Evolutionary conservation across 2,329 filamentous ascomycete species (phyloP).

Genomic region (Neofusicoccum sp.): DNA sequence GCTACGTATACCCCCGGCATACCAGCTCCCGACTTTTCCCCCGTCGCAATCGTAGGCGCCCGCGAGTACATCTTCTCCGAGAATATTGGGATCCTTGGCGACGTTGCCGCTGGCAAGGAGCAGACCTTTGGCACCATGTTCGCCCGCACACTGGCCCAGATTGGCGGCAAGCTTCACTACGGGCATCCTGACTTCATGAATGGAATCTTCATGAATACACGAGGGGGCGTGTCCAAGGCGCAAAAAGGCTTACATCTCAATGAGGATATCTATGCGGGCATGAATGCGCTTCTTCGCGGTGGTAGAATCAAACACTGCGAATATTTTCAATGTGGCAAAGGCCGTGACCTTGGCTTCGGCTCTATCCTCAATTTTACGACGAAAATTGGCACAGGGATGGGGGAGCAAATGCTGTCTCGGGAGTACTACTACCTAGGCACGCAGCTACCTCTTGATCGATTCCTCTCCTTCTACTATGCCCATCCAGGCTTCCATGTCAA

Average conservation of each 20-base stretch:
- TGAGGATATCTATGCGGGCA: constrained; percentile 99
- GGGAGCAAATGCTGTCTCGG: constrained; percentile 95
- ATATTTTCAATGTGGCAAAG: constrained; percentile 99
- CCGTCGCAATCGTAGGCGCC: constrained; percentile 95
- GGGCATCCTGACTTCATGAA: constrained; percentile 99
- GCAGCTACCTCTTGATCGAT: constrained; percentile 92
- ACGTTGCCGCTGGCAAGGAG: constrained; percentile 97
- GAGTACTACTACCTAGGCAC: constrained; percentile 99
- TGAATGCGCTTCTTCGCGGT: constrained; percentile 92
- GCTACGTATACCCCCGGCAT: constrained; percentile 96
- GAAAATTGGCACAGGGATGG: constrained; percentile 99
- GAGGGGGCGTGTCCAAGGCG: constrained; percentile 97
- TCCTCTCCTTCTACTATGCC: constrained; percentile 98
- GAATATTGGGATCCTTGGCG: constrained; percentile 98
- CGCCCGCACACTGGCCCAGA: constrained; percentile 90
- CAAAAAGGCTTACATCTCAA: constrained; percentile 98
- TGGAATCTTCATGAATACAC: constrained; percentile 97
- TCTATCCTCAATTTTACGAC: constrained; percentile 99
- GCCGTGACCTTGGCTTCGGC: constrained; percentile 98
- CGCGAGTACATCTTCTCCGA: constrained; percentile 99
- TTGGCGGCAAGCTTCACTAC: constrained; percentile 97
- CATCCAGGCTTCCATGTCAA: constrained; percentile 99
- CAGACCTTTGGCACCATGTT: constrained; percentile 99
- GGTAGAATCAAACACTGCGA: constrained; percentile 99
- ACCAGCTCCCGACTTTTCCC: constrained; percentile 67